phyloP scores from a whole-genome alignment of 2,329 filamentous ascomycete species.

The Sporothrix dimorphospora region DNA sequence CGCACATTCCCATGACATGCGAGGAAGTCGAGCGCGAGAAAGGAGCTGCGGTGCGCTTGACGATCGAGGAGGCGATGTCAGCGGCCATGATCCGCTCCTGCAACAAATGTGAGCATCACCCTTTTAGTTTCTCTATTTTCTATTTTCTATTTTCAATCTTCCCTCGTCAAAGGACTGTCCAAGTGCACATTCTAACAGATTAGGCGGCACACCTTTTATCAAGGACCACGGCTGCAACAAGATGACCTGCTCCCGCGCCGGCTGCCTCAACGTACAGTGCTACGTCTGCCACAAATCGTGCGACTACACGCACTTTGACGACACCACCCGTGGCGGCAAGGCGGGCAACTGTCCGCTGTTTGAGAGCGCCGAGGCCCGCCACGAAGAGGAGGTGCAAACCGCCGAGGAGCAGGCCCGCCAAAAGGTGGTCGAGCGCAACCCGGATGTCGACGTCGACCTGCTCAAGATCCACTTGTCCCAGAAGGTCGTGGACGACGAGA shows the following conservation, averaged over 20 bases:
- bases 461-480: constrained; percentile 64
- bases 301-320: constrained; percentile 72
- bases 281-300: constrained; percentile 73
- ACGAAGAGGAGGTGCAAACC: constrained; percentile 63
- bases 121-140: background rate
- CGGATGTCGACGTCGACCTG: constrained; percentile 59
- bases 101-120: constrained; percentile 57
- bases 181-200: constrained; percentile 29
- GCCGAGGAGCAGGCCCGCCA: constrained; percentile 63
- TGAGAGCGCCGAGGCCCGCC: constrained; percentile 62
- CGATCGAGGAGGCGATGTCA: constrained; percentile 84
- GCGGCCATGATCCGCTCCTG: constrained; percentile 76
- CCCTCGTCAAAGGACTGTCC: no score
- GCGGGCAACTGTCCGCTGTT: constrained; percentile 67
- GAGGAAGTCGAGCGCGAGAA: constrained; percentile 65
- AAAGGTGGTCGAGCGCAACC: constrained; percentile 61
- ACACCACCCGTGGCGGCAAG: constrained; percentile 51
- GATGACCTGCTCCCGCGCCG: constrained; percentile 67
- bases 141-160: background rate
- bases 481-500: constrained; percentile 51
- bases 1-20: constrained; percentile 74
- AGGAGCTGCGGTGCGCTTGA: constrained; percentile 63
- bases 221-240: constrained; percentile 84
- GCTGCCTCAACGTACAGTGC: constrained; percentile 60
- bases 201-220: constrained; percentile 72